Conservation (phyloP, 1,284 basidiomycete genomes). For the Wallemia hederae region DNA sequence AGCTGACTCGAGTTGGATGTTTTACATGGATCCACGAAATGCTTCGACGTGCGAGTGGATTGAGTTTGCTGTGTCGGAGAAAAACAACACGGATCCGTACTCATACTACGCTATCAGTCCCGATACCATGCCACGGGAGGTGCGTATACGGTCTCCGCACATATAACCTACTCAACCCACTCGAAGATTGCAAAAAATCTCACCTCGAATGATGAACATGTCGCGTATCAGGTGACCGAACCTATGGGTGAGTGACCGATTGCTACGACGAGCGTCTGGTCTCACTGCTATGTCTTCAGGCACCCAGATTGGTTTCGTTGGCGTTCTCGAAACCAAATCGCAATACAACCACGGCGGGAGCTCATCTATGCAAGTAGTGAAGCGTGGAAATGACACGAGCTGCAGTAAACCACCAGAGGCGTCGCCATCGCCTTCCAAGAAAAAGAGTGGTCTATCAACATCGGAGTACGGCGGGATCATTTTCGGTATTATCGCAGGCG, state of each 20-base stretch:
- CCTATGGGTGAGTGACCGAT: neutral
- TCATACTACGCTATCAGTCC: neutral
- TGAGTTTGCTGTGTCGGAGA: neutral
- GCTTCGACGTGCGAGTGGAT: neutral
- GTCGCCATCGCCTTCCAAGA: neutral
- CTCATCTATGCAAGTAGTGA: neutral
- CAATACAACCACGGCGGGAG: neutral
- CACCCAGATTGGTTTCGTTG: neutral
- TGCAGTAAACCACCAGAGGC: neutral
- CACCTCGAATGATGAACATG: neutral
- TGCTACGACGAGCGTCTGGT: neutral
- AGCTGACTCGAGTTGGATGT: neutral
- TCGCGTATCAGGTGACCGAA: neutral
- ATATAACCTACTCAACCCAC: too few relatives aligned
- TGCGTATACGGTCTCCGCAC: too few relatives aligned
- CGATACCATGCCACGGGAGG: neutral
- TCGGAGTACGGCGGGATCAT: neutral
- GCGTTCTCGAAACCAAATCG: neutral
- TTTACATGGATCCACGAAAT: neutral
- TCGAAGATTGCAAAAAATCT: neutral
- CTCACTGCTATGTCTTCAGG: neutral
- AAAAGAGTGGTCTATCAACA: neutral
- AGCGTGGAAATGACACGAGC: neutral
- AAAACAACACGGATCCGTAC: neutral
- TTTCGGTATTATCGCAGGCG: neutral